phyloP scores from a whole-genome alignment of 208 protist species.

The Porcisia deanei region DNA sequence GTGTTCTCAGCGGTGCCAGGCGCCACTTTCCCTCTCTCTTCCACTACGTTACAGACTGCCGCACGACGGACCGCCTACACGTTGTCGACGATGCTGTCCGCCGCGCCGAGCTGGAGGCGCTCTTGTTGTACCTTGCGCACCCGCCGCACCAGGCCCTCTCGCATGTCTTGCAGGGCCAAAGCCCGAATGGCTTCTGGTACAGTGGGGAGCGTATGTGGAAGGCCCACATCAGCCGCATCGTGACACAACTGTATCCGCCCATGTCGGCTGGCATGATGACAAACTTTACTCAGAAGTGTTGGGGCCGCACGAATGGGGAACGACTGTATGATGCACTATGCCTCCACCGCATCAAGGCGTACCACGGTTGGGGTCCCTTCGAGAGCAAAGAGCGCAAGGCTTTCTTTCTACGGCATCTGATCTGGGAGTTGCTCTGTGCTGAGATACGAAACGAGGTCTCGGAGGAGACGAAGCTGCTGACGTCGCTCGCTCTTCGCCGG shows the following conservation, averaged over 20 bases:
- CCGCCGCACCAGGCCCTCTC: conserved; percentile 77
- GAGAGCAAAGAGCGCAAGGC: conserved; percentile 83
- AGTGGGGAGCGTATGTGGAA: conserved; percentile 88
- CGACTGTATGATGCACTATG: conserved; percentile 86
- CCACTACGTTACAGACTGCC: conserved; percentile 52
- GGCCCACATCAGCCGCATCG: conserved; percentile 61
- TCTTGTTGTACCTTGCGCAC: conserved; percentile 61
- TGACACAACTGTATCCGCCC: conserved; percentile 73
- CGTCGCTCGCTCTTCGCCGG: conserved; percentile 54
- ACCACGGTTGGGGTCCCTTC: conserved; percentile 76
- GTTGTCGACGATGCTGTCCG: conserved; percentile 74
- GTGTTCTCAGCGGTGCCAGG: conserved; percentile 32
- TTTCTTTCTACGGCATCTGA: conserved; percentile 82
- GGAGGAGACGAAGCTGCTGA: conserved; percentile 63
- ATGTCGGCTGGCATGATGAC: conserved; percentile 84
- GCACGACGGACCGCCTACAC: conserved; percentile 70
- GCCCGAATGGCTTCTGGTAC: conserved; percentile 72
- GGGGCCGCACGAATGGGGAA: conserved; percentile 83
- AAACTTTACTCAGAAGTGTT: conserved; percentile 93
- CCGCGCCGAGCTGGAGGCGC: conserved; percentile 76
- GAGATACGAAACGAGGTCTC: conserved; percentile 60
- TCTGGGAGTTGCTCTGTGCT: conserved; percentile 75
- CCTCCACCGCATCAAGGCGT: conserved; percentile 70
- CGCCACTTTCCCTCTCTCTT: conserved; percentile 43
- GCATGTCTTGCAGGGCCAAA: conserved; percentile 72